Base-by-base conservation (phyloP, 2,329 filamentous ascomycete species). In the Trichoderma asperellum region DNA sequence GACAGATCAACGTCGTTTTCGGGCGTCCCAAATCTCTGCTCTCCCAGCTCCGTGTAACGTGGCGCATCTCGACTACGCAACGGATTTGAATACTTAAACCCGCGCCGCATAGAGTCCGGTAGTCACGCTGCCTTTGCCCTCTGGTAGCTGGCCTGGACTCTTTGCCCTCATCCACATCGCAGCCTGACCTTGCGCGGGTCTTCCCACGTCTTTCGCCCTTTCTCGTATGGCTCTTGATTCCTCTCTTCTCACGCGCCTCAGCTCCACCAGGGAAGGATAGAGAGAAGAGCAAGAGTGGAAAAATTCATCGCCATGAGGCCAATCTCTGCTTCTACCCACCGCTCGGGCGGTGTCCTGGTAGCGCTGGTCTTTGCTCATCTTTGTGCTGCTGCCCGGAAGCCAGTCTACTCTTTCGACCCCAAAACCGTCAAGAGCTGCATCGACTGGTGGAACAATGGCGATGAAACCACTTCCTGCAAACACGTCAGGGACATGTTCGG, bases 361-460 rank as follows among this genome's bases (percentile, higher is more conserved):
- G 32, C 61, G 53, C 55, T 43, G 37, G 5, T 43, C 37, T 43
- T 43, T 43, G 16, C 37, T 43, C 37, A 43, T 43, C 37, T 43
- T 43, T 43, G 16, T 43, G 37, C 37, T 43, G 16, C 37, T 43
- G 16, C 66, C 67, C 32, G 34, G 52, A 18, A 18, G 62, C 12
- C 47, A 69, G 63, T 64, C 27, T 35, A 43, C 16, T 43, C 37
- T 43, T 43, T 43, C 37, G 60, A 65, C 40, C 67, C 67, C 18
- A 37, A n/a, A 16, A 64, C 67, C 12, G 37, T 64, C 59, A 27
- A 49, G 14, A 35, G n/a, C 55, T 69, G 67, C 40, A 59, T 64
- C 27, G 59, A 64, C 21, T 69, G 60, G 67, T 64, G n/a, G 24
- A 52, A 69, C 52, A 64, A 69, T 29, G 35, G 14, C 67, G 37